Conservation (phyloP, 805 yeast genomes). For the Wickerhamiella allomyrinae region DNA sequence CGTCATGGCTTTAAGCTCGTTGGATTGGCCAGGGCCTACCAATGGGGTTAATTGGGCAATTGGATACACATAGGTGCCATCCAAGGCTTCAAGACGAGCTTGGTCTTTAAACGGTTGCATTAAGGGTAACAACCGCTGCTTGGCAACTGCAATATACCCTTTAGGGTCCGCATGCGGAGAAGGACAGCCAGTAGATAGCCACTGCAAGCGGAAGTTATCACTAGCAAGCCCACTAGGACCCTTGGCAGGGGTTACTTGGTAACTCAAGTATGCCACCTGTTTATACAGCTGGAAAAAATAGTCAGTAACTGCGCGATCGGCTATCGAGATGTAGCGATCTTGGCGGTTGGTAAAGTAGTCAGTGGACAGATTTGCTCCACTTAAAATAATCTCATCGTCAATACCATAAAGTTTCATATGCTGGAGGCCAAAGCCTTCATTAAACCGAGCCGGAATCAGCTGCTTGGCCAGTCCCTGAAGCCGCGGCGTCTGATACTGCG, state of each 20-base stretch:
- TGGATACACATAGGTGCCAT: slow-evolving; percentile 65
- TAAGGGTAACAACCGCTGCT: slow-evolving; percentile 43
- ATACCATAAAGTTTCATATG: slow-evolving; percentile 96
- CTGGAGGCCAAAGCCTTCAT: slow-evolving; percentile 85
- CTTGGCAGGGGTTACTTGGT: slow-evolving; percentile 38
- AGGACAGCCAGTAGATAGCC: slow-evolving; percentile 63
- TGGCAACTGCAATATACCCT: slow-evolving; percentile 26
- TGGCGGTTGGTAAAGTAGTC: slow-evolving; percentile 94
- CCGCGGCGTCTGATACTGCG: slow-evolving; percentile 85
- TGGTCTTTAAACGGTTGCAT: slow-evolving; percentile 29
- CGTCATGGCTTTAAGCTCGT: slow-evolving; percentile 62
- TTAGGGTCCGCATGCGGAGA: slow-evolving; percentile 38
- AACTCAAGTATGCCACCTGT: slow-evolving; percentile 57
- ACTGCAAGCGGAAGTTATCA: slow-evolving; percentile 42
- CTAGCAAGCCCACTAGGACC: slow-evolving; percentile 14
- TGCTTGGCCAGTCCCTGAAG: slow-evolving; percentile 50
- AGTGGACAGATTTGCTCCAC: slow-evolving; percentile 82
- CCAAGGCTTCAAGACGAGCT: slow-evolving; percentile 13
- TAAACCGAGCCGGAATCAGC: slow-evolving; percentile 65
- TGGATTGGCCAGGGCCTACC: slow-evolving; percentile 50
- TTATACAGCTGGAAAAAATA: slow-evolving; percentile 62
- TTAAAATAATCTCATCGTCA: slow-evolving; percentile 73
- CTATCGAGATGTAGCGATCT: slow-evolving; percentile 75
- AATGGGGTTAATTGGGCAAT: slow-evolving; percentile 84
- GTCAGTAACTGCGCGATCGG: slow-evolving; percentile 41